These are phyloP conservation scores for Penicillium digitatum DNA, from an alignment of 2,329 filamentous ascomycete species.

Conservation along the genomic window DNA sequence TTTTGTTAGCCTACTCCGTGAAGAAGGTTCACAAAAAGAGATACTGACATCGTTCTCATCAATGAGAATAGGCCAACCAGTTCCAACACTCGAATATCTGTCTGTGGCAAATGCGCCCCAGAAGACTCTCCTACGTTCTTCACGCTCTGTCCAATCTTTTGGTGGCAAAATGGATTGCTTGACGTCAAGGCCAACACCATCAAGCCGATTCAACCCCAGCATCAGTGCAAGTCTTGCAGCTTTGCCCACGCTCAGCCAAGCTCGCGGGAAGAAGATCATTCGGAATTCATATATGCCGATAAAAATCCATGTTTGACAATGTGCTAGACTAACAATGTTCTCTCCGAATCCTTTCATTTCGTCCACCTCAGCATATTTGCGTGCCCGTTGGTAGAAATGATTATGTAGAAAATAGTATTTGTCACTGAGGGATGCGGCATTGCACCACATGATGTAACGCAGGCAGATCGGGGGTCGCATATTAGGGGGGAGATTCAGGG, in stretches of 20 bases:
- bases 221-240: slow-evolving; percentile 80
- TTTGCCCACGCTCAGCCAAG: slow-evolving; percentile 87
- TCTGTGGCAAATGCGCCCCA: slow-evolving; percentile 93
- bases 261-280: slow-evolving; percentile 93
- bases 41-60: slow-evolving; percentile 73
- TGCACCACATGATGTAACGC: slow-evolving; percentile 93
- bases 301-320: slow-evolving; percentile 80
- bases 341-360: slow-evolving; percentile 92
- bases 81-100: slow-evolving; percentile 90
- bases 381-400: slow-evolving; percentile 81
- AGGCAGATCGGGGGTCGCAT: slow-evolving; percentile 82
- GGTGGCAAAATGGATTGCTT: slow-evolving; percentile 86
- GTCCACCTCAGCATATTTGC: slow-evolving; percentile 86
- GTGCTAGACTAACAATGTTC: slow-evolving; percentile 75
- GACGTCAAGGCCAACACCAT: slow-evolving; percentile 77
- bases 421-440: slow-evolving; percentile 79
- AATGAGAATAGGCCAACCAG: slow-evolving; percentile 92
- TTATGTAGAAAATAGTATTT: slow-evolving; percentile 76
- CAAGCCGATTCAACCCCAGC: slow-evolving; percentile 86
- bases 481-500: slow-evolving; percentile 82
- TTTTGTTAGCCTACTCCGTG: slow-evolving; percentile 17
- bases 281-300: slow-evolving; percentile 88
- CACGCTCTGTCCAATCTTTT: slow-evolving; percentile 88
- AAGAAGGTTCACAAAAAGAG: neutral
- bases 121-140: slow-evolving; percentile 87